These are phyloP conservation scores for Adansonia rubrostipa DNA, from an alignment of 441 rosid genomes.

Conservation along the genomic window DNA sequence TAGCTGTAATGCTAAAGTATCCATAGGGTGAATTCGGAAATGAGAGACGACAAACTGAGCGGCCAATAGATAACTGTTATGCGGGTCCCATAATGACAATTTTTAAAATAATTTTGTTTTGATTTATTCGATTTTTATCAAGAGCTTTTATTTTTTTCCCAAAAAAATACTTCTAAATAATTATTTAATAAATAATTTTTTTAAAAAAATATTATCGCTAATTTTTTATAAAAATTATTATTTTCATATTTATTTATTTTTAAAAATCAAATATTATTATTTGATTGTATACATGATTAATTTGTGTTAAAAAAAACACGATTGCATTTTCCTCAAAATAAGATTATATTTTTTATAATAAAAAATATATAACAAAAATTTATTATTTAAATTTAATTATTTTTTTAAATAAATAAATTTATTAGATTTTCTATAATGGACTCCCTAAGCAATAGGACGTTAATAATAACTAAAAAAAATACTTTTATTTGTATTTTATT, in stretches of 20 bases:
- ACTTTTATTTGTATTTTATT: neutral
- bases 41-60: slow-evolving; percentile 48
- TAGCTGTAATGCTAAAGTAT: slow-evolving; percentile 15
- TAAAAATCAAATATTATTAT: too few species aligned
- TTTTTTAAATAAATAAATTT: too few species aligned
- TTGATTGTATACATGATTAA: neutral
- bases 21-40: slow-evolving; percentile 21
- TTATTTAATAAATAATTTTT: too few species aligned
- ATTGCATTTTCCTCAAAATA: neutral
- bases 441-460: neutral
- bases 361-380: too few species aligned
- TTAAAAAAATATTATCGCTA: too few species aligned
- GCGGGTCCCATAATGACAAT: slow-evolving; percentile 38
- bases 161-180: too few species aligned
- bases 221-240: too few species aligned
- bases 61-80: slow-evolving; percentile 45
- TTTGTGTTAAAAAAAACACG: neutral
- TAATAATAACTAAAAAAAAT: neutral
- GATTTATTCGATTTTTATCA: neutral
- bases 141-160: too few species aligned
- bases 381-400: too few species aligned
- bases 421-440: too few species aligned
- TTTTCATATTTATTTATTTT: too few species aligned
- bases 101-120: neutral
- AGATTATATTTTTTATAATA: too few species aligned